phyloP scores from a whole-genome alignment of 2,329 filamentous ascomycete genomes.

The Pseudocercospora musae region DNA sequence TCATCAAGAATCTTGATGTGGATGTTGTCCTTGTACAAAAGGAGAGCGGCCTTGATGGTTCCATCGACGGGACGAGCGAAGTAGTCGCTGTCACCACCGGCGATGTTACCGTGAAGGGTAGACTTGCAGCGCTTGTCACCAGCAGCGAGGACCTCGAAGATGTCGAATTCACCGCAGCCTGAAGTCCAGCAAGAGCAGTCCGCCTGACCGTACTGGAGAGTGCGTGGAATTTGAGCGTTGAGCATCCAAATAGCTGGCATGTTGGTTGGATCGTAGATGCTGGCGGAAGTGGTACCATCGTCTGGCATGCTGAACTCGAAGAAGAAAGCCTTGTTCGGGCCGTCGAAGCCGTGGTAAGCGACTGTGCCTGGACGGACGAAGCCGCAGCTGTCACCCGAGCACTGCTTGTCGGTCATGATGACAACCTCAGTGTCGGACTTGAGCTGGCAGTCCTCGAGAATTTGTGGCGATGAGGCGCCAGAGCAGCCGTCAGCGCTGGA shows the following conservation, averaged over 20 bases:
- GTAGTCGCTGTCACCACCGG: conserved; percentile 67
- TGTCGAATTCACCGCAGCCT: conserved; percentile 72
- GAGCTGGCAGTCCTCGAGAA: conserved; percentile 50
- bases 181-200: conserved; percentile 68
- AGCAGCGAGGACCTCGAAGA: conserved; percentile 66
- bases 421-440: conserved; percentile 51
- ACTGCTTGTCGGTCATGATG: conserved; percentile 52
- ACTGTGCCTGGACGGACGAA: conserved; percentile 37
- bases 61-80: conserved; percentile 61
- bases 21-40: conserved; percentile 56
- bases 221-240: conserved; percentile 69
- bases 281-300: conserved; percentile 48
- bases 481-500: conserved; percentile 47
- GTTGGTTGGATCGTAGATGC: conserved; percentile 46
- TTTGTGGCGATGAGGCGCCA: conserved; percentile 47
- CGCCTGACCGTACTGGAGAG: conserved; percentile 61
- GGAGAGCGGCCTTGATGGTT: conserved; percentile 62
- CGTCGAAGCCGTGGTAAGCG: conserved; percentile 64
- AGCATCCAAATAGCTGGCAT: conserved; percentile 75
- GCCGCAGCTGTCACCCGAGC: conserved; percentile 44
- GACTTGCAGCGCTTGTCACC: conserved; percentile 67
- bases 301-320: conserved; percentile 71
- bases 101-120: conserved; percentile 62
- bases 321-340: conserved; percentile 68
- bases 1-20: conserved; percentile 53